These are phyloP conservation scores for Aureobasidium sp. DNA, from an alignment of 2,329 filamentous ascomycete genomes.

Conservation along the genomic window DNA sequence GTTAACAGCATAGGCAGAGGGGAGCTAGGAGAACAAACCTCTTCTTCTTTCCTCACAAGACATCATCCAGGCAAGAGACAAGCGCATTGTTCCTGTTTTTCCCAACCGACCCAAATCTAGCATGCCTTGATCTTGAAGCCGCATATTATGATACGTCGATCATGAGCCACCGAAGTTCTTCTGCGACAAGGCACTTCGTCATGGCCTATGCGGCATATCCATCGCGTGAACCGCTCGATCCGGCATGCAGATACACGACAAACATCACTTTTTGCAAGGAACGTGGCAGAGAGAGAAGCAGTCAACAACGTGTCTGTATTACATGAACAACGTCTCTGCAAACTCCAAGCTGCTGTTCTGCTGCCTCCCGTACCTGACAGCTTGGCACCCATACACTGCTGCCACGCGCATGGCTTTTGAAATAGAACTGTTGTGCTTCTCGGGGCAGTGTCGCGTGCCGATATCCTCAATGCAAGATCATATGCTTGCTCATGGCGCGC, in stretches of 20 bases:
- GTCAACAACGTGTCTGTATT: background rate
- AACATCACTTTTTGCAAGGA: background rate
- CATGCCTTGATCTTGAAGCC: background rate
- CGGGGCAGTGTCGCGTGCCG: background rate
- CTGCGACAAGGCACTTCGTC: background rate
- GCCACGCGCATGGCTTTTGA: background rate
- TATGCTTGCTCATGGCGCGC: background rate
- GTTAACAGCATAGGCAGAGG: background rate
- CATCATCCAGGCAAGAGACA: background rate
- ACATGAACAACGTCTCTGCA: background rate
- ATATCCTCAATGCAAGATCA: background rate
- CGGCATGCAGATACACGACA: background rate
- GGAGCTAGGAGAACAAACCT: background rate
- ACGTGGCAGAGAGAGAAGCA: background rate
- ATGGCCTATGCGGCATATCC: background rate
- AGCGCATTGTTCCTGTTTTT: background rate
- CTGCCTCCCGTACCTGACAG: background rate
- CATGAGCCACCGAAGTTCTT: background rate
- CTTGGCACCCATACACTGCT: background rate
- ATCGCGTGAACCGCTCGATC: background rate
- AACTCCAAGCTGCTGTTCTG: background rate
- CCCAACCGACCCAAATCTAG: background rate
- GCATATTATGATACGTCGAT: background rate
- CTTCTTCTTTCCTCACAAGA: background rate
- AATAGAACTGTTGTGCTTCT: background rate